Conservation (phyloP, 192 early-diverging fungal species). For the Irineochytrium annulatum region DNA sequence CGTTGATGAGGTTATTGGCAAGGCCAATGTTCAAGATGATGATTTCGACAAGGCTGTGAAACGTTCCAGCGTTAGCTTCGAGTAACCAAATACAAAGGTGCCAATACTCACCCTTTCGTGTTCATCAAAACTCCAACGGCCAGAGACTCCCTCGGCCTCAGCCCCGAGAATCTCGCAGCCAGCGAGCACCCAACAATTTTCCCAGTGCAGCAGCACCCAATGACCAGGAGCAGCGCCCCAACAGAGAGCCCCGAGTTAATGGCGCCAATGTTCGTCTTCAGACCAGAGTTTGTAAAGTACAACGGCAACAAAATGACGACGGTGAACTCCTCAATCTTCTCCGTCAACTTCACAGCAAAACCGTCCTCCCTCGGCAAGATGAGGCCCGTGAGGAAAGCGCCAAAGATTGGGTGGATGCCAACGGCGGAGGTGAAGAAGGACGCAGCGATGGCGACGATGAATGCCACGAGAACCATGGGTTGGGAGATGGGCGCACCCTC, state of each 20-base stretch:
- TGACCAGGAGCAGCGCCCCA: conserved; percentile 73
- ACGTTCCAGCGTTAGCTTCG: neutral
- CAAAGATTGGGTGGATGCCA: conserved; percentile 94
- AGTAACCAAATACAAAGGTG: neutral
- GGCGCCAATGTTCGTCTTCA: conserved; percentile 79
- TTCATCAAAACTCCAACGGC: conserved; percentile 92
- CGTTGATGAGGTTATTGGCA: conserved; percentile 77
- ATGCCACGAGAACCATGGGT: conserved; percentile 65
- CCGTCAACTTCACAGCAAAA: conserved; percentile 80
- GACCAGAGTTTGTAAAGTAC: conserved; percentile 89
- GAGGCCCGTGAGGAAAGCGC: conserved; percentile 81
- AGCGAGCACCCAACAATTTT: conserved; percentile 81
- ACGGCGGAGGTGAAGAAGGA: conserved; percentile 69
- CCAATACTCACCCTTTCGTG: conserved; percentile 70
- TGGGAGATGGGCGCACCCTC: conserved; percentile 29
- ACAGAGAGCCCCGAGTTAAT: conserved; percentile 68
- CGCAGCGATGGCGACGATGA: conserved; percentile 59
- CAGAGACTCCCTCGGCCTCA: conserved; percentile 81
- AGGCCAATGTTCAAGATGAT: conserved; percentile 94
- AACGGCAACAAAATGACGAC: conserved; percentile 84
- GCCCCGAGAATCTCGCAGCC: conserved; percentile 49
- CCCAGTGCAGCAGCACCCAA: conserved; percentile 73
- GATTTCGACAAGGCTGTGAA: conserved; percentile 78
- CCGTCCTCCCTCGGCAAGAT: conserved; percentile 85
- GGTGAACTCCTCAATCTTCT: conserved; percentile 90